Base-by-base conservation (phyloP, 2,329 filamentous ascomycete genomes). In the Ilyonectria destructans region DNA sequence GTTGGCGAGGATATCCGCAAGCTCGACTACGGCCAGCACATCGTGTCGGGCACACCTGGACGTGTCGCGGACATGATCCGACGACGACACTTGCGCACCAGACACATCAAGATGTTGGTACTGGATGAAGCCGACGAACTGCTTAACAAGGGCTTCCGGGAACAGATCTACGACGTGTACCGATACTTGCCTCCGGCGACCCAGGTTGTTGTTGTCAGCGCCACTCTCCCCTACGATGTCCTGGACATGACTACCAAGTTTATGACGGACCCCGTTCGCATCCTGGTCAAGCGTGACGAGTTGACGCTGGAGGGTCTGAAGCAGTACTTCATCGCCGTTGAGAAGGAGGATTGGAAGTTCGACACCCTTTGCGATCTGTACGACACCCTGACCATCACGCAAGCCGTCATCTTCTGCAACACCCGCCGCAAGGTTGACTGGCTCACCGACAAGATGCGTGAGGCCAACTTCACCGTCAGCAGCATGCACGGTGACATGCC, bases 271-370 rank as follows among this genome's bases (percentile, higher is more conserved):
- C 96, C 96, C 1, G 96, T 98, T 52, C 93, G 96, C 73, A 97
- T 98, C 78, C 89, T 98, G 29, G 96, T 98, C 81, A 98, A 98
- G 90, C 95, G 95, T 91, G 96, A 98, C 83, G 96, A 99, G 82
- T 85, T 99, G 86, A 99, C 96, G 2, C 90, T 99, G 58, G 96
- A 98, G 84, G 96, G 96, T 65, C 88, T 99, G 58, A 98, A 98
- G 86, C 96, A 99, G 82, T 99, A 98, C 87, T 99, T 98, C 81
- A 98, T 99, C 77, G 96, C 96, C 2, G 96, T 98, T 21, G 96
- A 99, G 84, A 98, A 98, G 86, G 96, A 99, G 82, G 96, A 98
- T 81, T 99, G 96, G 96, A 99, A 99, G 83, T 97, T 99, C 76
- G 96, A 99, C 81, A 99, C 96, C 3, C 91, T 99, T 5, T 98